Evolutionary conservation across 129 eudicot species (phyloP), one percentile per base, ranked within the genome.

Genomic region (Heracleum sosnowskyi): DNA sequence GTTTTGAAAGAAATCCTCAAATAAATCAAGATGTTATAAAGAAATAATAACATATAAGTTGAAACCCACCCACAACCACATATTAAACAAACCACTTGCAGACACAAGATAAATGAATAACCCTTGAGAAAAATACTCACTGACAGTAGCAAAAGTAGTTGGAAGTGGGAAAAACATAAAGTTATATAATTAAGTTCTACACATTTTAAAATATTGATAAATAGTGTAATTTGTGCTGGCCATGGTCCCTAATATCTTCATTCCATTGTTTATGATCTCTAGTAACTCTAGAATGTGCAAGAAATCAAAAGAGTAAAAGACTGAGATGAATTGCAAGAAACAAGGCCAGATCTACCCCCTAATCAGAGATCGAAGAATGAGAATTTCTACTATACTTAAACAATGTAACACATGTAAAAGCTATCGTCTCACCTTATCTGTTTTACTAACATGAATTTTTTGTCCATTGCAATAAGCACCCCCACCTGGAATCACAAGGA

Each of bases 401-500:
- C 35, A 66, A 70, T 26, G 75, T 22, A 36, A 64, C 53, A 51
- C 37, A 76, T 37, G 28, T 49, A 71, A 72, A 78, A 66, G 24
- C 40, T 63, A 69, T 70, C 22, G 28, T 68, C 89, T 84, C 83
- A 94, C 98, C 90, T 77, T 86, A 82, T 96, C 99, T 24, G 93
- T 92, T 77, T 80, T 85, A 85, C 99, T 92, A 77, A 86, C 99
- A 81, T 89, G 90, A 73, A 96, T 89, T 45, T 82, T 89, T 80
- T 88, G 90, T 34, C 97, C 99, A 81, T 96, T 92, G 84, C 96
- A 88, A 79, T 90, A 92, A 31, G 99, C 94, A 81, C 99, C 99
- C 79, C 92, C 93, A 80, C 99, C 99, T 96, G 77, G 76, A 77
- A 80, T 77, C 73, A 51, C 28, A 74, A 24, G 53, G 71, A 69